Percentiles rank a stretch among this genome's conserved stretches.
phyloP scores from a whole-genome alignment of 176 grass and related monocot species.

The Hordeum vulgare region DNA sequence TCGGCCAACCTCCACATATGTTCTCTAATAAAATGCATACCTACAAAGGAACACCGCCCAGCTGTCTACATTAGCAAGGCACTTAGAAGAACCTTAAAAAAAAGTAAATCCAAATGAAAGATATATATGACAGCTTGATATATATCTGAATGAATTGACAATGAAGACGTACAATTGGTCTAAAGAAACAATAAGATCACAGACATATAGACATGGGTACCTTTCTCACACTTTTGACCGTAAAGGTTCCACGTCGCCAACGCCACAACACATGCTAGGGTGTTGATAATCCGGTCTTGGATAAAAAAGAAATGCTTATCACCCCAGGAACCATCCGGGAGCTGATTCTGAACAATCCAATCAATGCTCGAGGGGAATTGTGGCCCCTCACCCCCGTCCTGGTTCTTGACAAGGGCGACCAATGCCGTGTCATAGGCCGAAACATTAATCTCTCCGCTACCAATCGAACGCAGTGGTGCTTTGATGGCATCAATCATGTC shows the following conservation, averaged over 20 bases:
- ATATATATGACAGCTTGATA: no score
- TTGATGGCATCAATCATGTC: constrained; percentile 12
- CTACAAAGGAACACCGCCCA: background rate
- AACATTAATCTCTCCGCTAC: constrained; percentile 35
- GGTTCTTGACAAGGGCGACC: constrained; percentile 37
- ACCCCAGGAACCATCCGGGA: constrained; percentile 53
- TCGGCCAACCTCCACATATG: background rate
- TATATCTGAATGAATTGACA: background rate
- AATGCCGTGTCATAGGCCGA: constrained; percentile 56
- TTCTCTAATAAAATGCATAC: background rate
- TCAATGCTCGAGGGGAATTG: constrained; percentile 44
- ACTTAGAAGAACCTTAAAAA: background rate
- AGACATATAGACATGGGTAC: background rate
- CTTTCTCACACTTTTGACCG: background rate
- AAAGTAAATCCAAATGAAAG: no score
- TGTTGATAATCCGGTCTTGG: constrained; percentile 51
- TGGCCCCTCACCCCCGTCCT: constrained; percentile 20
- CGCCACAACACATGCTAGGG: constrained; percentile 41
- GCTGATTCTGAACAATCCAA: constrained; percentile 56
- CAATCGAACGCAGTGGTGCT: constrained; percentile 8
- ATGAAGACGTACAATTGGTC: no score
- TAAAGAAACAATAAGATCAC: no score
- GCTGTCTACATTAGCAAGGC: background rate
- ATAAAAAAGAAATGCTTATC: constrained; percentile 23
- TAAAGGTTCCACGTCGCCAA: background rate